A percentile compares a stretch with the other conserved stretches of the same genome.
Evolutionary conservation across 805 yeast genomes (phyloP).

Genomic region (Saturnispora galanensis): DNA sequence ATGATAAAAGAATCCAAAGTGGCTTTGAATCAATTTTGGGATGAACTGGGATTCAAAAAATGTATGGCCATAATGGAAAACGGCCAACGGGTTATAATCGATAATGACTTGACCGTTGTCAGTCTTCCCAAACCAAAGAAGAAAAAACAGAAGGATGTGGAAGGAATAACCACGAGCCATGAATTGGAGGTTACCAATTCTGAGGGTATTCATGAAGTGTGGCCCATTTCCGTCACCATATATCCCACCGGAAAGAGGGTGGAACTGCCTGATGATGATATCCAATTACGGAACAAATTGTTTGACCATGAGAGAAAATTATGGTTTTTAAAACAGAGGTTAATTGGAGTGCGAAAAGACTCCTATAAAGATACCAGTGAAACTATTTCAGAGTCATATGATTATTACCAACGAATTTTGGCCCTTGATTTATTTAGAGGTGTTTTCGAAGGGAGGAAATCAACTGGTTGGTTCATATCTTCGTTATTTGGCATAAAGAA

Average conservation of each 20-base stretch:
- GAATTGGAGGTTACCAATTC: not conserved
- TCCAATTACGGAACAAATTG: slow-evolving; percentile 1
- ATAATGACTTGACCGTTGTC: slow-evolving; percentile 1
- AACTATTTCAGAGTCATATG: slow-evolving; percentile 2
- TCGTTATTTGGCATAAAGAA: not conserved
- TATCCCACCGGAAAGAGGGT: slow-evolving; percentile 11
- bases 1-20: not conserved
- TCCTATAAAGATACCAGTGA: not conserved
- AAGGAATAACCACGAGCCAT: slow-evolving; percentile 4
- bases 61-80: slow-evolving; percentile 1
- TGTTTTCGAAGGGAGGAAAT: slow-evolving; percentile 2
- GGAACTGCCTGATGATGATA: slow-evolving; percentile 1
- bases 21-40: not conserved
- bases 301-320: slow-evolving; percentile 6
- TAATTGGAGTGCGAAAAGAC: not conserved
- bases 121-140: not conserved
- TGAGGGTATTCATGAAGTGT: slow-evolving; percentile 3
- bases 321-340: slow-evolving; percentile 5
- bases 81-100: slow-evolving; percentile 1
- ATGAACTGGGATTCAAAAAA: not conserved
- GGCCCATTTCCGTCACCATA: slow-evolving; percentile 8
- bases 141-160: not conserved
- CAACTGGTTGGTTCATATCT: slow-evolving; percentile 7
- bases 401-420: slow-evolving; percentile 7
- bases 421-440: slow-evolving; percentile 11